phyloP scores from a whole-genome alignment of 306 rosid species.

The Vigna unguiculata region DNA sequence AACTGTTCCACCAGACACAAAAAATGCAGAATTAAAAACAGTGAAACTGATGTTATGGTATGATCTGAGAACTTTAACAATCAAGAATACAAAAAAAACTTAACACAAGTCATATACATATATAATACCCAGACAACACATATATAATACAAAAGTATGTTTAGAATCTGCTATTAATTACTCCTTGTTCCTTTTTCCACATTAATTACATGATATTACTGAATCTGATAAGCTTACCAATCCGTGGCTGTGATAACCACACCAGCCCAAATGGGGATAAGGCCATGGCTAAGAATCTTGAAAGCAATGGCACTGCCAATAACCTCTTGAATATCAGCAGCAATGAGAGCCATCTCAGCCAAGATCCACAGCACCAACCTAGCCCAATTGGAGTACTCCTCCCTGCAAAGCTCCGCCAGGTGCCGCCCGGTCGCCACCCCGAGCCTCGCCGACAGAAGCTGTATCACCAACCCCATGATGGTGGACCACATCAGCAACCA shows the following conservation, averaged over 20 bases:
- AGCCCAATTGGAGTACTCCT: constrained; percentile 77
- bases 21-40: not conserved
- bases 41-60: not conserved
- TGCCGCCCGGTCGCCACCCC: constrained; percentile 80
- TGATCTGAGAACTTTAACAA: not conserved
- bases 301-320: constrained; percentile 87
- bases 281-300: constrained; percentile 70
- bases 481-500: constrained; percentile 83
- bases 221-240: constrained; percentile 46
- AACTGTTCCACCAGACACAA: constrained; percentile 48
- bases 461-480: constrained; percentile 66
- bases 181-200: no score
- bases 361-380: constrained; percentile 58
- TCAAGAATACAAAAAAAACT: not conserved
- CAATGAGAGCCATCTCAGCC: constrained; percentile 79
- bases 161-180: no score
- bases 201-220: no score
- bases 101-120: not conserved
- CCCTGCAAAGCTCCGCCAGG: constrained; percentile 78
- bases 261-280: constrained; percentile 83
- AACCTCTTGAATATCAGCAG: constrained; percentile 85
- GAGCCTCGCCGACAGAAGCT: constrained; percentile 70
- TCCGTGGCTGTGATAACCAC: constrained; percentile 76
- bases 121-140: no score
- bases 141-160: no score